Conservation (phyloP, 2,329 filamentous ascomycete genomes). For the Talaromyces sp. region DNA sequence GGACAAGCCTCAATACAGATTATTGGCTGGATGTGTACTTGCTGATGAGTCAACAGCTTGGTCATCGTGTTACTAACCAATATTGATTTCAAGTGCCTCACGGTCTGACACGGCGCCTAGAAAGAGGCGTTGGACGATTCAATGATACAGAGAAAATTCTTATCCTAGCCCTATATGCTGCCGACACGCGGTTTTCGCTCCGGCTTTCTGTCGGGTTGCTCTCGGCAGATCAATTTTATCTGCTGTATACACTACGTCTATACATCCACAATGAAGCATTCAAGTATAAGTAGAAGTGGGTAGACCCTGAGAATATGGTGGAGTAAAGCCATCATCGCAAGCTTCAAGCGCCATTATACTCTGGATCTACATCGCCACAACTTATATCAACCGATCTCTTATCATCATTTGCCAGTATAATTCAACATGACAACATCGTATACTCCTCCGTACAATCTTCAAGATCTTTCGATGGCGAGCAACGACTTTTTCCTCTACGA, state of each 20-base stretch:
- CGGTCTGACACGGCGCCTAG: background rate
- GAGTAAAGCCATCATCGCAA: background rate
- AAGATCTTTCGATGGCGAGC: background rate
- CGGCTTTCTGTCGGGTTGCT: conserved; percentile 3
- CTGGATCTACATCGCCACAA: background rate
- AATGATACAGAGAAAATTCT: background rate
- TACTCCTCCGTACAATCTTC: background rate
- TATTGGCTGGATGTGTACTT: background rate
- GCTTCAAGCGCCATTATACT: background rate
- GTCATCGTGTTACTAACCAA: background rate
- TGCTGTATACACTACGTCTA: background rate
- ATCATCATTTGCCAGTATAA: background rate
- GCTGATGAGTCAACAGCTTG: background rate
- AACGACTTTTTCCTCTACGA: conserved; percentile 6
- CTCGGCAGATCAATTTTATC: background rate
- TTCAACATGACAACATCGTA: background rate
- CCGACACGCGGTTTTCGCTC: background rate
- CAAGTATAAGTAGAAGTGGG: background rate
- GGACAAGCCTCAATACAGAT: background rate
- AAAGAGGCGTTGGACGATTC: background rate
- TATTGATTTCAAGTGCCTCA: background rate
- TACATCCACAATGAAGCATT: background rate
- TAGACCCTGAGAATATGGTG: background rate
- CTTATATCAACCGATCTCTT: background rate
- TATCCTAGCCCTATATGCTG: background rate